Conservation (phyloP, 306 rosid species). For the Acacia acuminata region DNA sequence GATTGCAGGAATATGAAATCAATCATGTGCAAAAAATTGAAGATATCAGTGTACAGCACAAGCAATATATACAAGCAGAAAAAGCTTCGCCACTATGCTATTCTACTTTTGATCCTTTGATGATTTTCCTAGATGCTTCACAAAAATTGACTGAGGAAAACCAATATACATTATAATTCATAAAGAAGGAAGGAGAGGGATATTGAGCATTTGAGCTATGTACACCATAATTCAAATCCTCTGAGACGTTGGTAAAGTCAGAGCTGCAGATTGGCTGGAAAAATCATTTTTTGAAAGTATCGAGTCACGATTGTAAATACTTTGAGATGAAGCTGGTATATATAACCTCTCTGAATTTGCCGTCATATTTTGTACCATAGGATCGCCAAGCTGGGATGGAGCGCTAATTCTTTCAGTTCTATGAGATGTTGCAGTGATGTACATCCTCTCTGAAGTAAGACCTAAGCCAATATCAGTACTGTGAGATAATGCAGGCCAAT, state of each 20-base stretch:
- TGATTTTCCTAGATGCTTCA: not conserved
- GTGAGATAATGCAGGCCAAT: conserved; percentile 31
- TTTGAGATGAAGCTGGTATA: conserved; percentile 46
- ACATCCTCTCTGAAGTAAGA: conserved; percentile 46
- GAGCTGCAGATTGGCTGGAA: conserved; percentile 48
- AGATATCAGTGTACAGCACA: too few relatives aligned
- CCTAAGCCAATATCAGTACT: conserved; percentile 42
- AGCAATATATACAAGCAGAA: not conserved
- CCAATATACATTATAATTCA: conserved; percentile 2
- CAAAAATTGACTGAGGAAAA: not conserved
- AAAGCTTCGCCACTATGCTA: not conserved
- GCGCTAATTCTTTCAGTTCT: conserved; percentile 43
- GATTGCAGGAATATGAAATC: not conserved
- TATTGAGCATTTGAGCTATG: not conserved
- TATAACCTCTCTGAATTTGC: conserved; percentile 49
- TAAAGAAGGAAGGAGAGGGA: not conserved
- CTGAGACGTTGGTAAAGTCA: conserved; percentile 46
- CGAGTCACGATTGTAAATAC: conserved; percentile 50
- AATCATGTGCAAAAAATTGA: not conserved
- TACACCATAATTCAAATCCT: conserved; percentile 35
- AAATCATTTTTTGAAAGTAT: conserved; percentile 52
- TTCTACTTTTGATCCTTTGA: not conserved
- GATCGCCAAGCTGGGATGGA: conserved; percentile 41
- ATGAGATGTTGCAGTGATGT: conserved; percentile 43
- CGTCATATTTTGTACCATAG: conserved; percentile 41